Conservation (phyloP, 345 rosid species). For the Fremontodendron californicum region DNA sequence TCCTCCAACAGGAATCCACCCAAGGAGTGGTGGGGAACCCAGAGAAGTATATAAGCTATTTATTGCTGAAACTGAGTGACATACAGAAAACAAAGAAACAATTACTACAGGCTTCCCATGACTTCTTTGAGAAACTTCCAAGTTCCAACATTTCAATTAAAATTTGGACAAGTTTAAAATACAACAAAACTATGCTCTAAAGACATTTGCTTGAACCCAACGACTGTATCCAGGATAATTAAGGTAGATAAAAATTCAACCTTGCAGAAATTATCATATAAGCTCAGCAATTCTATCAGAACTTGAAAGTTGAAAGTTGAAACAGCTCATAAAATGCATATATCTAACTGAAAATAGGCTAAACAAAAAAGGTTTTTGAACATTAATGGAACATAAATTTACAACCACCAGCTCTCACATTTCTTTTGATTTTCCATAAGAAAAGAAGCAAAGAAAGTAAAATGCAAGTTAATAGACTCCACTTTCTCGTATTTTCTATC, state of each 20-base stretch:
- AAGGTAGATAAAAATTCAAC: not conserved
- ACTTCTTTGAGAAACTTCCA: not conserved
- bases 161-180: not conserved
- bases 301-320: not conserved
- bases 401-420: not conserved
- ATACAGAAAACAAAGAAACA: not conserved
- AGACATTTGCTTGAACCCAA: not conserved
- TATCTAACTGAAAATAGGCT: not conserved
- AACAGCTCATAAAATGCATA: not conserved
- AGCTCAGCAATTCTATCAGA: not conserved
- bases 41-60: constrained; percentile 59
- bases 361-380: not conserved
- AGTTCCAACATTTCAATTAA: not conserved
- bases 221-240: not conserved
- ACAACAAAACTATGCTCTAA: not conserved
- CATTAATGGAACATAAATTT: not conserved
- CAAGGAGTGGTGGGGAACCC: constrained; percentile 56
- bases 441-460: not conserved
- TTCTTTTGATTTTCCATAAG: not conserved
- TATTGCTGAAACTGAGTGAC: constrained; percentile 59
- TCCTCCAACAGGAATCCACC: constrained; percentile 81
- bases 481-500: constrained; percentile 5
- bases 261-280: not conserved
- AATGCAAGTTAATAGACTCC: not conserved
- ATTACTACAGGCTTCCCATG: not conserved